A percentile compares a stretch with the other conserved stretches of the same genome.
These are phyloP conservation scores for Microcera coccophila DNA, from an alignment of 2,329 filamentous ascomycete genomes.

Conservation along the genomic window DNA sequence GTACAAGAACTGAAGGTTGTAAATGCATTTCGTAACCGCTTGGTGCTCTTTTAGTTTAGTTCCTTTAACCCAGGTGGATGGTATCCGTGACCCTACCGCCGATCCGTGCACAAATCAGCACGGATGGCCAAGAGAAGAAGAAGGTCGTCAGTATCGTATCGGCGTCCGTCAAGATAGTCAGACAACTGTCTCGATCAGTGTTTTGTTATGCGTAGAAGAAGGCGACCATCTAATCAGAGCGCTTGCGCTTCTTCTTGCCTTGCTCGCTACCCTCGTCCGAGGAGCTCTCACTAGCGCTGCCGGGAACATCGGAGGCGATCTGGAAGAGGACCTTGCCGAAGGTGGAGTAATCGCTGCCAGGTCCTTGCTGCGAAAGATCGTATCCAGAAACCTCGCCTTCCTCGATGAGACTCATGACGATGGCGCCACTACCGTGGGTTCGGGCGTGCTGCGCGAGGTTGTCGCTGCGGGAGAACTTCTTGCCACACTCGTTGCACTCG, in stretches of 20 bases:
- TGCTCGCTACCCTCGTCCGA: slow-evolving; percentile 51
- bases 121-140: slow-evolving; percentile 25
- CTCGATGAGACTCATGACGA: slow-evolving; percentile 86
- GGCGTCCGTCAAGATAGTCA: slow-evolving; percentile 27
- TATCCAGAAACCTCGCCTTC: slow-evolving; percentile 54
- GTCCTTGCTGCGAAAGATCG: slow-evolving; percentile 41
- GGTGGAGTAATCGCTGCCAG: slow-evolving; percentile 60
- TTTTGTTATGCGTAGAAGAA: slow-evolving; percentile 5
- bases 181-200: slow-evolving; percentile 20
- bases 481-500: slow-evolving; percentile 94
- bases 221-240: slow-evolving; percentile 51
- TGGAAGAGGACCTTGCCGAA: slow-evolving; percentile 80
- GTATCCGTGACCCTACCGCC: slow-evolving; percentile 29
- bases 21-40: slow-evolving; percentile 40
- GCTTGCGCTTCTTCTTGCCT: slow-evolving; percentile 67
- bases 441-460: slow-evolving; percentile 95
- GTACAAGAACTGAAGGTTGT: slow-evolving; percentile 43
- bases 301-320: slow-evolving; percentile 68
- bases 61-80: slow-evolving; percentile 33
- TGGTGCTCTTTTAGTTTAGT: slow-evolving; percentile 36
- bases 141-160: slow-evolving; percentile 33
- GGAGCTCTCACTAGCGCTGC: slow-evolving; percentile 57
- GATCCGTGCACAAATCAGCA: slow-evolving; percentile 14
- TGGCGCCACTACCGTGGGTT: slow-evolving; percentile 84
- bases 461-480: slow-evolving; percentile 98